Conservation (phyloP, 202 grass and related monocot genomes). For the Alloteropsis angusta region DNA sequence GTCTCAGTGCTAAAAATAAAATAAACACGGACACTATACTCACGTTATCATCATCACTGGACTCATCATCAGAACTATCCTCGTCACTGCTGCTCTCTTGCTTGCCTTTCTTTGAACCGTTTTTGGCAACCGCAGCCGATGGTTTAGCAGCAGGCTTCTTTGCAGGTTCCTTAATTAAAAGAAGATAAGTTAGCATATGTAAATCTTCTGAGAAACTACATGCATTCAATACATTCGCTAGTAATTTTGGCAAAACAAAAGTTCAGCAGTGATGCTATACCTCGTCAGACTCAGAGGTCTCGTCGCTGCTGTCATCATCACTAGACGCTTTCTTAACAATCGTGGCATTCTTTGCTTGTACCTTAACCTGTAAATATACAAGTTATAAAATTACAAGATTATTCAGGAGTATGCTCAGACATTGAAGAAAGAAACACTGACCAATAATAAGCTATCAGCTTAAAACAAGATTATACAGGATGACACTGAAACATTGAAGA, state of each 20-base stretch:
- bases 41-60: constrained; percentile 34
- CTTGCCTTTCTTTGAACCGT: constrained; percentile 34
- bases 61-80: constrained; percentile 34
- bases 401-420: not conserved
- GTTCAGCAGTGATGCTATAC: not conserved
- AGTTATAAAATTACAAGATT: not conserved
- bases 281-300: constrained; percentile 29
- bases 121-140: not conserved
- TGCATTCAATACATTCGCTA: not conserved
- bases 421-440: not conserved
- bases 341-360: constrained; percentile 21
- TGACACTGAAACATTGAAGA: not conserved
- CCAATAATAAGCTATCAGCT: not conserved
- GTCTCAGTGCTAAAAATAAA: not conserved
- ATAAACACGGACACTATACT: not conserved
- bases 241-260: not conserved
- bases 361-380: not conserved
- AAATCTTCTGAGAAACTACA: not conserved
- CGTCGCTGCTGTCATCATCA: constrained; percentile 28
- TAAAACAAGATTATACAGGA: too few species aligned
- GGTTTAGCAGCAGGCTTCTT: constrained; percentile 43
- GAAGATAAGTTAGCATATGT: not conserved
- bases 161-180: constrained; percentile 22
- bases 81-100: constrained; percentile 34
- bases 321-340: constrained; percentile 18